Percentiles rank a stretch among this genome's conserved stretches.
Evolutionary conservation across 371 early-diverging fungal genomes (phyloP).

Genomic region (Zopfochytrium polystomum): DNA sequence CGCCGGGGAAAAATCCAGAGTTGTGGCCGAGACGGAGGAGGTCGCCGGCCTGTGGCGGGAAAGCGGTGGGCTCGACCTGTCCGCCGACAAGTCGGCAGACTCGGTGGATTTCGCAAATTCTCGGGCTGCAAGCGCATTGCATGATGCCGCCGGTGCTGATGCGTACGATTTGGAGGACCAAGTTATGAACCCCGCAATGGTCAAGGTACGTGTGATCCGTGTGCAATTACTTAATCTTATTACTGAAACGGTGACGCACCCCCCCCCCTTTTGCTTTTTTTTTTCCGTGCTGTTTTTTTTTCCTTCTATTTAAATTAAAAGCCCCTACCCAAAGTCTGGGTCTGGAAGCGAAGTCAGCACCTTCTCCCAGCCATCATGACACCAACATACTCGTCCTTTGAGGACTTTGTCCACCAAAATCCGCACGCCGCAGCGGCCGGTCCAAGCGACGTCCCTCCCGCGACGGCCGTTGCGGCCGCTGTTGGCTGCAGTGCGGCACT

Average conservation of each 20-base stretch:
- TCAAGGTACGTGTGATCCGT: conserved; percentile 11
- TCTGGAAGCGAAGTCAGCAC: conserved; percentile 11
- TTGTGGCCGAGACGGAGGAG: no score
- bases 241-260: no score
- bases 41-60: not conserved
- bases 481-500: no score
- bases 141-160: no score
- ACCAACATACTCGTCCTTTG: conserved; percentile 27
- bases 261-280: no score
- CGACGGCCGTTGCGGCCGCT: no score
- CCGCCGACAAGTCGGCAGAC: no score
- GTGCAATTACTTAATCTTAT: no score
- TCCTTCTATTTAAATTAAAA: conserved; percentile 5
- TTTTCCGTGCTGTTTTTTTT: not conserved
- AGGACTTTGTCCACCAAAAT: conserved; percentile 30
- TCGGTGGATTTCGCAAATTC: no score
- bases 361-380: conserved; percentile 17
- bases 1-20: no score
- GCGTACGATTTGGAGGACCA: conserved; percentile 25
- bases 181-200: conserved; percentile 38
- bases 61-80: not conserved
- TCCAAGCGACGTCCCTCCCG: no score
- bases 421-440: conserved; percentile 8
- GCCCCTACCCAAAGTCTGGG: conserved; percentile 37
- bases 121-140: no score